Evolutionary conservation across 768 basidiomycete species (phyloP).

Genomic region (Nevesoporus exiguus): DNA sequence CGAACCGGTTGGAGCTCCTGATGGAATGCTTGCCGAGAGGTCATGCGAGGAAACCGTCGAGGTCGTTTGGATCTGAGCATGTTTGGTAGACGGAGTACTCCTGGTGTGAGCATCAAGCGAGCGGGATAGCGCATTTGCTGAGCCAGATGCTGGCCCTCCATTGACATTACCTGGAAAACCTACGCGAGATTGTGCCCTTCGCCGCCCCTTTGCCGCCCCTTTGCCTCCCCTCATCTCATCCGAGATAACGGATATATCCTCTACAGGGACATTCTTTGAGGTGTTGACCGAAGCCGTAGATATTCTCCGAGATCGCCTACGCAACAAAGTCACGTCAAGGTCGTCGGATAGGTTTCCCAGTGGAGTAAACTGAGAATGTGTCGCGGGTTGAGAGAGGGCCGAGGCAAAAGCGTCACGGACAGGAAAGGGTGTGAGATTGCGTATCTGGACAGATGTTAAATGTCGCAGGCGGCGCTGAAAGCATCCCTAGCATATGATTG

Average conservation of each 20-base stretch:
- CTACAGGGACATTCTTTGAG: slow-evolving; percentile 43
- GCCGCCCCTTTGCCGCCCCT: slow-evolving; percentile 38
- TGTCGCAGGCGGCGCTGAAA: slow-evolving; percentile 69
- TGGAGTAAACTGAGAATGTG: slow-evolving; percentile 55
- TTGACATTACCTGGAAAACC: slow-evolving; percentile 33
- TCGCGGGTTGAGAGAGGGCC: slow-evolving; percentile 64
- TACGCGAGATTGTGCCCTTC: slow-evolving; percentile 45
- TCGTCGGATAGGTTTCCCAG: slow-evolving; percentile 66
- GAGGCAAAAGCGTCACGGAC: slow-evolving; percentile 71
- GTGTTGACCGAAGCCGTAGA: slow-evolving; percentile 58
- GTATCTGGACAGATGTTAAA: slow-evolving; percentile 67
- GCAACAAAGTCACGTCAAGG: slow-evolving; percentile 56
- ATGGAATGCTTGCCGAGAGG: slow-evolving; percentile 9
- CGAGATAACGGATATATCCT: slow-evolving; percentile 35
- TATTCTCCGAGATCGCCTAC: slow-evolving; percentile 56
- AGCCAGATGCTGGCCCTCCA: slow-evolving; percentile 6
- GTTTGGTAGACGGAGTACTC: slow-evolving; percentile 36
- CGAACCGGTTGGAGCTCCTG: slow-evolving; percentile 1
- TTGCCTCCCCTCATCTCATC: slow-evolving; percentile 24
- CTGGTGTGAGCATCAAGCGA: slow-evolving; percentile 13
- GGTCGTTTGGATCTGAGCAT: slow-evolving; percentile 44
- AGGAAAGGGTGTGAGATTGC: slow-evolving; percentile 83
- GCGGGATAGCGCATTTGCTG: slow-evolving; percentile 14
- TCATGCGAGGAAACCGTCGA: slow-evolving; percentile 48
- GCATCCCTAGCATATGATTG: slow-evolving; percentile 14